phyloP scores from a whole-genome alignment of 768 basidiomycete genomes.

The Favolaschia claudopus region DNA sequence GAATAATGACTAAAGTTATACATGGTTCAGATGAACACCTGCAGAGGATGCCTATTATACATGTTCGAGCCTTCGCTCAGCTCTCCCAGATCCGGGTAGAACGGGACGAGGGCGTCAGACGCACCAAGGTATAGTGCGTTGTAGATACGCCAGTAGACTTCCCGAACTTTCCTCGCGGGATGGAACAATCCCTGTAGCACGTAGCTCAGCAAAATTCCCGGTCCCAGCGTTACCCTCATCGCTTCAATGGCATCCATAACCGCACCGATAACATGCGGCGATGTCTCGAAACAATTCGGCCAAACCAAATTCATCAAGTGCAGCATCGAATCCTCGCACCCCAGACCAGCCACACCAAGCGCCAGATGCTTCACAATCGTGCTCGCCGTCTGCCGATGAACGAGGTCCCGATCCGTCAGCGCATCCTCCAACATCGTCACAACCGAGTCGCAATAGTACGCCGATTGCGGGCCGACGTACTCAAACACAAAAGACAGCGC shows the following conservation, averaged over 20 bases:
- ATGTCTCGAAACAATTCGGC: slow-evolving; percentile 99
- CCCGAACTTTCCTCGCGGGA: slow-evolving; percentile 94
- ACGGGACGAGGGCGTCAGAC: slow-evolving; percentile 90
- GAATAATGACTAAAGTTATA: slow-evolving; percentile 8
- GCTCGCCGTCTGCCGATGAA: slow-evolving; percentile 97
- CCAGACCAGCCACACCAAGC: slow-evolving; percentile 94
- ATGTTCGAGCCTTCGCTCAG: slow-evolving; percentile 91
- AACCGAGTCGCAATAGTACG: slow-evolving; percentile 95
- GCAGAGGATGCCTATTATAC: slow-evolving; percentile 85
- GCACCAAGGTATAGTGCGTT: slow-evolving; percentile 94
- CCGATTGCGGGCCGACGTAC: slow-evolving; percentile 97
- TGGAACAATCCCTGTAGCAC: slow-evolving; percentile 96
- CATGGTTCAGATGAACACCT: slow-evolving; percentile 74
- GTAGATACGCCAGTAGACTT: slow-evolving; percentile 98
- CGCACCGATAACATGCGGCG: slow-evolving; percentile 96
- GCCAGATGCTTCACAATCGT: slow-evolving; percentile 99
- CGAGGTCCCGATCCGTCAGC: slow-evolving; percentile 96
- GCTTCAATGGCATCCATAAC: slow-evolving; percentile 99
- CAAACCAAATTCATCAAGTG: slow-evolving; percentile 98
- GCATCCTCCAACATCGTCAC: slow-evolving; percentile 99
- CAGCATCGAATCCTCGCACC: slow-evolving; percentile 97
- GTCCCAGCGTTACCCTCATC: slow-evolving; percentile 95
- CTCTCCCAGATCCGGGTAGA: slow-evolving; percentile 91
- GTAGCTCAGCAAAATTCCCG: slow-evolving; percentile 91
- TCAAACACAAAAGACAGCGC: slow-evolving; percentile 99